Percentiles rank a stretch among this genome's conserved stretches.
phyloP scores from a whole-genome alignment of 164 flowering plant genomes.

The Umbilicus rupestris region DNA sequence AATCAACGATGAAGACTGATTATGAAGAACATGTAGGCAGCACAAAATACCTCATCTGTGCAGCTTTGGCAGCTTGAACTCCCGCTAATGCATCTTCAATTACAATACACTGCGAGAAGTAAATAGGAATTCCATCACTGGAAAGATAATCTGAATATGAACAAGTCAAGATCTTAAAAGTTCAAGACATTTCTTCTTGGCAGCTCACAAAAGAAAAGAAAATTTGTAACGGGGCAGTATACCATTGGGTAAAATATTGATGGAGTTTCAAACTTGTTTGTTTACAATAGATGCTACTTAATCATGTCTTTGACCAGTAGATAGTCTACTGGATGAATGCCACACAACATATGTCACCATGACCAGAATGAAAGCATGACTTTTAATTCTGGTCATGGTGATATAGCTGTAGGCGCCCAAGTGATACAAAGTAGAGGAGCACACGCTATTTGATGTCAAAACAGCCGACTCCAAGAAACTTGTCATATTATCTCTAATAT shows the following conservation, averaged over 20 bases:
- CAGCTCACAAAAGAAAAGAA: neutral
- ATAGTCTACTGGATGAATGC: neutral
- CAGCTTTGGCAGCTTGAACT: slow-evolving; percentile 94
- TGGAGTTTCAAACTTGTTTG: neutral
- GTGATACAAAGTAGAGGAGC: neutral
- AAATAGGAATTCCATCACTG: neutral
- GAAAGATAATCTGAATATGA: neutral
- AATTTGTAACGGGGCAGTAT: neutral
- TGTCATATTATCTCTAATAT: neutral
- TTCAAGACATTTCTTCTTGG: neutral
- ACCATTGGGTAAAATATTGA: neutral
- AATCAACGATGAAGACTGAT: neutral
- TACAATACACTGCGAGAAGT: slow-evolving; percentile 60
- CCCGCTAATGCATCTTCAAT: slow-evolving; percentile 99
- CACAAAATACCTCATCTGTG: slow-evolving; percentile 68
- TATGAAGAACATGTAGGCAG: neutral
- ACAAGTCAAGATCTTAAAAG: neutral
- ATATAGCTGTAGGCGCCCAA: neutral
- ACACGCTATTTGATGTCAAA: neutral
- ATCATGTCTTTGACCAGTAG: neutral
- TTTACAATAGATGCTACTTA: neutral
- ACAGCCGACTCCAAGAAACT: neutral
- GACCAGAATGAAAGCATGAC: neutral
- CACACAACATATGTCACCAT: neutral
- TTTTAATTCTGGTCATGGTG: no score